phyloP scores from a whole-genome alignment of 805 yeast genomes.

The Pichia rugopelliculosa region DNA sequence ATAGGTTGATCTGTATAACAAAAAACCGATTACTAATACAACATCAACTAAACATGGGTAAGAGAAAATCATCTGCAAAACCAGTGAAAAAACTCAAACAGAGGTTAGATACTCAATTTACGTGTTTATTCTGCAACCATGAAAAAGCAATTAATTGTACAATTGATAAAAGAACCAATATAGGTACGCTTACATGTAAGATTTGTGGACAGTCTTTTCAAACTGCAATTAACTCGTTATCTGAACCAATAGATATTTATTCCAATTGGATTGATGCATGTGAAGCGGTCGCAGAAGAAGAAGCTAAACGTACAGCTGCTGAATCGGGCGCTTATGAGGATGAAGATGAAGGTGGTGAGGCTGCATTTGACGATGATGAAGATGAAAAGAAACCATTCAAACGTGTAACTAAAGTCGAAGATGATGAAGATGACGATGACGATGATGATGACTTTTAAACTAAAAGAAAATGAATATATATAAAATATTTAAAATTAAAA shows the following conservation, averaged over 20 bases:
- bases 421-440: conserved; percentile 6
- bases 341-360: not conserved
- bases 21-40: too few relatives aligned
- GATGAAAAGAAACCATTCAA: conserved; percentile 6
- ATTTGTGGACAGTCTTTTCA: conserved; percentile 93
- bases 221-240: conserved; percentile 71
- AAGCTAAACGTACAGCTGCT: conserved; percentile 14
- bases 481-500: not conserved
- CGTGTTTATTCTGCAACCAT: conserved; percentile 93
- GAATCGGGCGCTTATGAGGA: conserved; percentile 11
- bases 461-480: too few relatives aligned
- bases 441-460: not conserved
- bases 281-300: conserved; percentile 76
- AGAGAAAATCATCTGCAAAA: conserved; percentile 74
- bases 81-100: conserved; percentile 76
- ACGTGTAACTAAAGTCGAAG: conserved; percentile 13
- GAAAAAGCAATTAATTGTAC: conserved; percentile 86
- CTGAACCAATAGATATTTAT: conserved; percentile 91
- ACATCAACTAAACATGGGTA: conserved; percentile 21
- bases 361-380: conserved; percentile 10
- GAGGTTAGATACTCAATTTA: conserved; percentile 72
- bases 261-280: conserved; percentile 98
- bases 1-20: too few relatives aligned
- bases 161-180: conserved; percentile 75
- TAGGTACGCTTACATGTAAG: conserved; percentile 83